These are phyloP conservation scores for Trifolium fragiferum DNA, from an alignment of 306 rosid genomes.

Conservation along the genomic window DNA sequence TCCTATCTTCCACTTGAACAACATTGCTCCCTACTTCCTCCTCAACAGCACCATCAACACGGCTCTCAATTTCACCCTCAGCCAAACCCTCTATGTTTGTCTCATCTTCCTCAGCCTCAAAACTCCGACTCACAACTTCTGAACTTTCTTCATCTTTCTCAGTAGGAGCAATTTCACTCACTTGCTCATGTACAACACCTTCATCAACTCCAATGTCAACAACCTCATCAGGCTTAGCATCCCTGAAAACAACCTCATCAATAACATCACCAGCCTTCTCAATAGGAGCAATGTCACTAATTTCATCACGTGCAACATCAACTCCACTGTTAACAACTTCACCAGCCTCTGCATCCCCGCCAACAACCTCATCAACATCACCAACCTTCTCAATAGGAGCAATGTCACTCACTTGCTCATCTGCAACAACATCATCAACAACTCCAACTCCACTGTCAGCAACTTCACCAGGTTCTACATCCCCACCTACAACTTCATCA, in stretches of 20 bases:
- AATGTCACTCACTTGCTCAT: slow-evolving; percentile 37
- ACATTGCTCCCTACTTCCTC: slow-evolving; percentile 16
- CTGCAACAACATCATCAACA: slow-evolving; percentile 14
- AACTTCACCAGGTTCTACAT: slow-evolving; percentile 21
- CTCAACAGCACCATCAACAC: slow-evolving; percentile 31
- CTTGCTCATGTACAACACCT: slow-evolving; percentile 12
- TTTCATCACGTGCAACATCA: neutral
- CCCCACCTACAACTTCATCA: slow-evolving; percentile 34
- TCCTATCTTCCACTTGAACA: neutral
- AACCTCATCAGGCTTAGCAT: slow-evolving; percentile 27
- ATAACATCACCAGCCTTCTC: slow-evolving; percentile 16
- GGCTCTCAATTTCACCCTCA: slow-evolving; percentile 39
- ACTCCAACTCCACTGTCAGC: slow-evolving; percentile 1
- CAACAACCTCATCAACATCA: slow-evolving; percentile 19
- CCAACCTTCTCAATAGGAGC: slow-evolving; percentile 25
- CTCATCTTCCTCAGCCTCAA: slow-evolving; percentile 34
- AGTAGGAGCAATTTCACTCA: slow-evolving; percentile 41
- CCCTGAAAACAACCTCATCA: neutral
- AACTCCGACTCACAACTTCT: slow-evolving; percentile 12
- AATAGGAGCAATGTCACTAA: slow-evolving; percentile 41
- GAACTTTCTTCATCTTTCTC: slow-evolving; percentile 34
- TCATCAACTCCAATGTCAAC: slow-evolving; percentile 31
- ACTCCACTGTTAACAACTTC: neutral
- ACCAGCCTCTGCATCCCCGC: slow-evolving; percentile 12
- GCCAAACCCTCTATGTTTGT: slow-evolving; percentile 35